Evolutionary conservation across 73 alveolate species (phyloP).

Genomic region (Tetrahymena thermophila): DNA sequence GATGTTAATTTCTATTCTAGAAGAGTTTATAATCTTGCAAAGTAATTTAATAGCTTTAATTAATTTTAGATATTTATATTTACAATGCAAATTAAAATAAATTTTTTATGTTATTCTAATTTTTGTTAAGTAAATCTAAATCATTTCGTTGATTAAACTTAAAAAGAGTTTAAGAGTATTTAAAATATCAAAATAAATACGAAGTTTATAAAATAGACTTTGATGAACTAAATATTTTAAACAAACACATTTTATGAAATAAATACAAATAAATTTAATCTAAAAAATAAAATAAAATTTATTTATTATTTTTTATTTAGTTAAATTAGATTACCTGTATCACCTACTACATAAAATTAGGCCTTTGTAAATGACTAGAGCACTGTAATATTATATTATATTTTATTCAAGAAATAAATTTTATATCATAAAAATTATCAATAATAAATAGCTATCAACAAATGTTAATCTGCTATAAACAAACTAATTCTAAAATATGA

Average conservation of each 20-base stretch:
- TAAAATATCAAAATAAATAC: too few relatives aligned
- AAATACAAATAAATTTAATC: too few relatives aligned
- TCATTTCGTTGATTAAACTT: too few relatives aligned
- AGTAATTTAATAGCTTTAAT: not conserved
- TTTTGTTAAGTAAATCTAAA: too few relatives aligned
- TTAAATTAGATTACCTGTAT: not conserved
- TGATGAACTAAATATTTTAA: too few relatives aligned
- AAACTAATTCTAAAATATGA: not conserved
- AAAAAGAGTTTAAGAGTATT: too few relatives aligned
- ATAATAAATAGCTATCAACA: not conserved
- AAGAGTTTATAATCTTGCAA: constrained; percentile 13
- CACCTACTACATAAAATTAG: not conserved
- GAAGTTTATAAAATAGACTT: too few relatives aligned
- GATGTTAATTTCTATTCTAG: constrained; percentile 41
- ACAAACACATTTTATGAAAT: too few relatives aligned
- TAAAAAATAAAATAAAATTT: too few relatives aligned
- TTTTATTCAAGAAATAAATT: not conserved
- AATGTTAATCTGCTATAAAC: not conserved
- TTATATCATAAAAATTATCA: not conserved
- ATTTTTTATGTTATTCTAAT: too few relatives aligned
- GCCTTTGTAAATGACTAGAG: not conserved
- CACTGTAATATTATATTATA: not conserved
- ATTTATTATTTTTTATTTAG: not conserved
- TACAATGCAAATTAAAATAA: too few relatives aligned
- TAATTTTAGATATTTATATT: not conserved